Evolutionary conservation across 257 asterid species (phyloP).

Genomic region (Ophiorrhiza pumila): DNA sequence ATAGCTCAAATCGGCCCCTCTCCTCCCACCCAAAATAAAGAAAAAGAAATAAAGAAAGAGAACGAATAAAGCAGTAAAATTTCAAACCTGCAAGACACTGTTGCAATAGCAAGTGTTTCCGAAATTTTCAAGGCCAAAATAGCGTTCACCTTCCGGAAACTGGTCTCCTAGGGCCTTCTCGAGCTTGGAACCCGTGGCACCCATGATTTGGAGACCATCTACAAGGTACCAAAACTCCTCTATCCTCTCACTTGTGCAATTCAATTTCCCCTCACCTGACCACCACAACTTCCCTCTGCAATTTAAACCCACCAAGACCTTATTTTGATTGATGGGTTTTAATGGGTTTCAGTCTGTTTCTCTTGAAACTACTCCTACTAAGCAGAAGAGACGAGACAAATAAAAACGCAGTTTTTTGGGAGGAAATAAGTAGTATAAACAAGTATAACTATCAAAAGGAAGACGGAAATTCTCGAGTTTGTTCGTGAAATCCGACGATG

Average conservation of each 20-base stretch:
- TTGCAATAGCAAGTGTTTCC: slow-evolving; percentile 47
- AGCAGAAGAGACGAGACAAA: too few species aligned
- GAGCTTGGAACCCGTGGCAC: slow-evolving; percentile 40
- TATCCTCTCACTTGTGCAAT: slow-evolving; percentile 30
- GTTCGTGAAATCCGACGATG: background rate
- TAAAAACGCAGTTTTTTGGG: background rate
- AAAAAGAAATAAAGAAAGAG: background rate
- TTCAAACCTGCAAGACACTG: slow-evolving; percentile 38
- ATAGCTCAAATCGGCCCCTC: too few species aligned
- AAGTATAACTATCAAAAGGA: too few species aligned
- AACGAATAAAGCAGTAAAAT: background rate
- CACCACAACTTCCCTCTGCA: background rate
- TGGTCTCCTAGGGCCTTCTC: slow-evolving; percentile 46
- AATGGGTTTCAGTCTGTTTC: background rate
- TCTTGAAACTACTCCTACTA: background rate
- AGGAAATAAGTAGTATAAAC: too few species aligned
- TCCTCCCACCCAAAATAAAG: background rate
- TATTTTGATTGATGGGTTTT: slow-evolving; percentile 3
- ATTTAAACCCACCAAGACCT: background rate
- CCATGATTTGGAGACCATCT: slow-evolving; percentile 48
- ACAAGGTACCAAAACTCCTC: slow-evolving; percentile 61
- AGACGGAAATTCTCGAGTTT: background rate
- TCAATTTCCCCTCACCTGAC: background rate
- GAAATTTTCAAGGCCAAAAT: slow-evolving; percentile 41
- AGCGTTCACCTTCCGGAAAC: slow-evolving; percentile 43